Evolutionary conservation across 2,329 filamentous ascomycete species (phyloP), one percentile per base, ranked within the genome.

Genomic region (Paecilomyces niveus): DNA sequence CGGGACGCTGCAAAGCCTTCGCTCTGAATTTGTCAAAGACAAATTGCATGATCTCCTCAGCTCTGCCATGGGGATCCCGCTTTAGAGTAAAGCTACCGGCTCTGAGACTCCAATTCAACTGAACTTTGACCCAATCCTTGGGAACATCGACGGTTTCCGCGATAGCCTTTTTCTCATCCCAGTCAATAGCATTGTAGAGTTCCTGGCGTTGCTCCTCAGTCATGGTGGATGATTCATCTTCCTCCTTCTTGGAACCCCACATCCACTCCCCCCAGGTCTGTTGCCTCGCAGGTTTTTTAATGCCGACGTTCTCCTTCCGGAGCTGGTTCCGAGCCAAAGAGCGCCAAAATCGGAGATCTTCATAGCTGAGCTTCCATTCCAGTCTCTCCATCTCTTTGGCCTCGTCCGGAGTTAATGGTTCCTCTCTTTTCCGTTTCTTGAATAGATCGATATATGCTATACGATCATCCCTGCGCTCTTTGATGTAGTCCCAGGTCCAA

Each of bases 401-500:
- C 65, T 99, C 94, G 7, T 87, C 80, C 0, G 86, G 72, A 0
- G 85, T 82, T 10, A 97, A 77, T 57, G 79, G 79, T 65, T 87
- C 83, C 60, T 89, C 88, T 61, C 88, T 84, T 69, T 91, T 92
- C 74, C 87, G 90, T 78, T 96, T 97, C 75, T 97, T 99, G 83
- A 97, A 99, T 1, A 99, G 78, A 60, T 91, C 86, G 61, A 97
- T 97, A 71, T 99, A 99, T 53, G 85, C 85, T 61, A 85, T 84
- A 53, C 94, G 89, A 67, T 97, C 89, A 71, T 99, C 93, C 64
- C 94, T 85, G 57, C 94, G 87, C 72, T 99, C 92, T 59, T 87
- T 89, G 76, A 99, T 95, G 73, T 92, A 99, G 39, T 84, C 92
- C 94, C 95, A 99, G 0, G 92, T 92, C 93, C 94, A 99, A 60